Evolutionary conservation across 1,284 basidiomycete genomes (phyloP).

Genomic region (Mrakiaceae sp.): DNA sequence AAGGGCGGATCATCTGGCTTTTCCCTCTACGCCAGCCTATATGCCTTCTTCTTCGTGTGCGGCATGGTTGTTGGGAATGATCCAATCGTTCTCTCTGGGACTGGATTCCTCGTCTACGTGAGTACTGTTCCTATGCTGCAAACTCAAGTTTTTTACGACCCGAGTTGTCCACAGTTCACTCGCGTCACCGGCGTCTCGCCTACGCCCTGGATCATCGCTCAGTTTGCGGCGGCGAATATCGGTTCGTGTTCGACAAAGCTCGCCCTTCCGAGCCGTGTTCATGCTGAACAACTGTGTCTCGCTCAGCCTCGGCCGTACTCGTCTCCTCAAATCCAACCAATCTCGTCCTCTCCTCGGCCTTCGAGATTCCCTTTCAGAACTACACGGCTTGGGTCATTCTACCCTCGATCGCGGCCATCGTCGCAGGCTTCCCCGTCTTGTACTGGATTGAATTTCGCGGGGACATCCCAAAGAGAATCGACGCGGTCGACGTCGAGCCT

Average conservation of each 20-base stretch:
- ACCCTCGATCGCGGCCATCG: slow-evolving; percentile 30
- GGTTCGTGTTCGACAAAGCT: slow-evolving; percentile 38
- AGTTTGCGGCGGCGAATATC: slow-evolving; percentile 71
- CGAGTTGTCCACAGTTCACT: slow-evolving; percentile 42
- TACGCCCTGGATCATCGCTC: slow-evolving; percentile 53
- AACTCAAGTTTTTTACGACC: not conserved
- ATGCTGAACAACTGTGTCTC: not conserved
- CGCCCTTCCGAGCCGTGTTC: not conserved
- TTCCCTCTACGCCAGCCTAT: slow-evolving; percentile 65
- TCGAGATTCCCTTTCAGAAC: slow-evolving; percentile 33
- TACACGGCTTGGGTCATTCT: slow-evolving; percentile 35
- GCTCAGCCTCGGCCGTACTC: slow-evolving; percentile 35
- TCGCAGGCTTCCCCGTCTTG: slow-evolving; percentile 33
- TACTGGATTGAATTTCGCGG: slow-evolving; percentile 25
- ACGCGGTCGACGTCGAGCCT: slow-evolving; percentile 39
- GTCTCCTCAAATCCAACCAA: slow-evolving; percentile 41
- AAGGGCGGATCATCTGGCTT: slow-evolving; percentile 59
- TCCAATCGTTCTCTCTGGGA: slow-evolving; percentile 39
- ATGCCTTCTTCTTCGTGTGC: slow-evolving; percentile 57
- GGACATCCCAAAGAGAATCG: slow-evolving; percentile 33
- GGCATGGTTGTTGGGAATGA: not conserved
- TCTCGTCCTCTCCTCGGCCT: slow-evolving; percentile 38
- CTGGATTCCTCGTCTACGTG: slow-evolving; percentile 67
- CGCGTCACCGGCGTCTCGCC: slow-evolving; percentile 51
- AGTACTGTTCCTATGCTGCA: not conserved